These are phyloP conservation scores for Reticulascus tulasneorum DNA, from an alignment of 2,329 filamentous ascomycete species.

Conservation along the genomic window DNA sequence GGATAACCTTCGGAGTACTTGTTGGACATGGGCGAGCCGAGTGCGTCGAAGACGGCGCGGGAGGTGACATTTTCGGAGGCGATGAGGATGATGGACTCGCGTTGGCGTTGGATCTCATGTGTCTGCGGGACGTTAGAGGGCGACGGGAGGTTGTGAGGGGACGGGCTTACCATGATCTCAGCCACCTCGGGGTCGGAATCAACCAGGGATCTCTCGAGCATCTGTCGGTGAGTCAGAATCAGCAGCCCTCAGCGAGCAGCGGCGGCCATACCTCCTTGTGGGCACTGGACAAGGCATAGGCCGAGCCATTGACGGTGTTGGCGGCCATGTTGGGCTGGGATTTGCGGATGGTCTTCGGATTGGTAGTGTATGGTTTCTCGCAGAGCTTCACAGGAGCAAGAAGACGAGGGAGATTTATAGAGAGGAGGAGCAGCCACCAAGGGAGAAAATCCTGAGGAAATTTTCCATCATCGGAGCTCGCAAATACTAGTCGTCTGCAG, in stretches of 20 bases:
- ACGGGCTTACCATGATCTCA: conserved; percentile 81
- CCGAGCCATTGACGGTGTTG: conserved; percentile 33
- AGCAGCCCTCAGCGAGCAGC: conserved; percentile 17
- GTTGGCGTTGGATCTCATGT: conserved; percentile 92
- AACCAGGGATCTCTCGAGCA: conserved; percentile 92
- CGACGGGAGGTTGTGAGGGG: not conserved
- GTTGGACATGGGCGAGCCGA: conserved; percentile 94
- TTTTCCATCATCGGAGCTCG: conserved; percentile 9
- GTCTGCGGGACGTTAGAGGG: conserved; percentile 48
- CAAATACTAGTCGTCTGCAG: conserved; percentile 13
- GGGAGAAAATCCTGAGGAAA: conserved; percentile 7
- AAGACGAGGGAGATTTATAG: conserved; percentile 9
- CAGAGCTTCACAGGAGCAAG: conserved; percentile 10
- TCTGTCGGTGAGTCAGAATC: conserved; percentile 48
- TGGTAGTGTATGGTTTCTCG: conserved; percentile 6
- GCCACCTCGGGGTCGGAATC: conserved; percentile 93
- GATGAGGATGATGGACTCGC: conserved; percentile 97
- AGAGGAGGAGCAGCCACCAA: conserved; percentile 2
- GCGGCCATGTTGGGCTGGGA: conserved; percentile 32
- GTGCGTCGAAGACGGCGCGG: conserved; percentile 93
- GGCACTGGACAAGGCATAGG: conserved; percentile 49
- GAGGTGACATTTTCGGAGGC: conserved; percentile 99
- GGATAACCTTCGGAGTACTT: conserved; percentile 99
- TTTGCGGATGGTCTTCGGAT: conserved; percentile 3
- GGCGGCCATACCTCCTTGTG: conserved; percentile 48